Base-by-base conservation (phyloP, 1,139 yeast species). In the Meyerozyma guilliermondii region DNA sequence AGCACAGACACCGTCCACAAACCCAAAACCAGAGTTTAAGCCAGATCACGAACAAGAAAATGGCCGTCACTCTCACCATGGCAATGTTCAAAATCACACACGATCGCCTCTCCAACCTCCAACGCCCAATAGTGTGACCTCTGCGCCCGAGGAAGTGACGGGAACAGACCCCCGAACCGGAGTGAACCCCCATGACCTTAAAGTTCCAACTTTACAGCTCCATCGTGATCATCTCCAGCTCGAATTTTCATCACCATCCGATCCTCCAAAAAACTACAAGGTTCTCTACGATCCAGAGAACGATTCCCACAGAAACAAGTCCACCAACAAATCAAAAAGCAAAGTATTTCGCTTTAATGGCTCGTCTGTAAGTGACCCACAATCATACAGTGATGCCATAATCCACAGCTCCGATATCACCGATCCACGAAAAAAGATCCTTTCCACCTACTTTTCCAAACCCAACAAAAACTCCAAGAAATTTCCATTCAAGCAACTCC, bases 211-310 rank as follows among this genome's bases (percentile, higher is more conserved):
- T 41, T 56, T 71, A 16, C 49, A 59, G 39, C 68, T 68, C 44
- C 74, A 69, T 50, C 35, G 45, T 1, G 70, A 64, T 40, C 49
- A 52, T 46, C 48, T 51, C 24, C 24, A 48, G 20, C 43, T 52
- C 29, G 48, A 54, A 17, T 43, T 45, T 34, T 24, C 46, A 18
- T 41, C 51, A 40, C 44, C 47, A 1, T 45, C 54, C 5, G 66
- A 64, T 33, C 40, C 49, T 4, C 50, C 50, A 38, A 71, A 65
- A 48, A 63, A 73, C 60, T 65, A 63, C 53, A 62, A 64, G 45
- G 78, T 78, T 2, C 41, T 66, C 2, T 80, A 78, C 50, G 92
- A 86, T 47, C 89, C 87, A 5, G 87, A 82, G 50, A 4, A 54
- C 29, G 63, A 59, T 42, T 40, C 46, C 37, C 36, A 51, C 8